Evolutionary conservation across 139 green algal species (phyloP), one percentile per base, ranked within the genome.

Genomic region (Gonium pectorale): DNA sequence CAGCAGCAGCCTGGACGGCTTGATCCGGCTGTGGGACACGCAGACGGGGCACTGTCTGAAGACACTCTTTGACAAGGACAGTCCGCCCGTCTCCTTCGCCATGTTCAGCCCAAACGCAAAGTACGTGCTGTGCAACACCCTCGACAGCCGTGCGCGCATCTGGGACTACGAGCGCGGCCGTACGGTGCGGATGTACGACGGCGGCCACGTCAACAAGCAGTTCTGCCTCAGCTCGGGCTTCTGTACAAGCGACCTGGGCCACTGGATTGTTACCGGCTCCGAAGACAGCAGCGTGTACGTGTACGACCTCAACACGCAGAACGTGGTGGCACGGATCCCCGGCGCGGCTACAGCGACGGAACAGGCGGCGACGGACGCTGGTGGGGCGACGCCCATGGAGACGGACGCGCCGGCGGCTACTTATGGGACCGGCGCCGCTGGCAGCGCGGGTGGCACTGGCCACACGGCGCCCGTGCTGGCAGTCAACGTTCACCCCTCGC

Each of bases 61-160:
- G 54, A 99, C 94, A 9, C 81, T 98, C 33, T 94, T 95, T 24
- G 92, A 96, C 73, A 85, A 90, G 3, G 85, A 90, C 24, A 91
- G 89, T 51, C 89, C 91, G 6, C 96, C 96, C 9, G 90, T 99
- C 13, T 94, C 91, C 13, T 95, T 86, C 64, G 93, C 93, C 2
- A 75, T 77, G 24, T 99, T 99, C 92, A 94, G 92, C 2, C 96
- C 96, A 71, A 99, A 99, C 75, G 94, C 93, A 79, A 83, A 88
- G 88, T 67, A 92, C 85, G 66, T 96, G 21, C 89, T 97, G 31
- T 90, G 86, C 59, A 91, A 81, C 35, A 93, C 94, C 9, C 62
- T 97, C 40, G 90, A 95, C 82, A 86, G 80, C 81, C 85, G 80
- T 43, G 38, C 95, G 24, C 87, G 89, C 40, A 77, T 99, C 22